A percentile compares a stretch with the other conserved stretches of the same genome.
Evolutionary conservation across 768 basidiomycete genomes (phyloP).

Genomic region (Kwoniella heveanensis): DNA sequence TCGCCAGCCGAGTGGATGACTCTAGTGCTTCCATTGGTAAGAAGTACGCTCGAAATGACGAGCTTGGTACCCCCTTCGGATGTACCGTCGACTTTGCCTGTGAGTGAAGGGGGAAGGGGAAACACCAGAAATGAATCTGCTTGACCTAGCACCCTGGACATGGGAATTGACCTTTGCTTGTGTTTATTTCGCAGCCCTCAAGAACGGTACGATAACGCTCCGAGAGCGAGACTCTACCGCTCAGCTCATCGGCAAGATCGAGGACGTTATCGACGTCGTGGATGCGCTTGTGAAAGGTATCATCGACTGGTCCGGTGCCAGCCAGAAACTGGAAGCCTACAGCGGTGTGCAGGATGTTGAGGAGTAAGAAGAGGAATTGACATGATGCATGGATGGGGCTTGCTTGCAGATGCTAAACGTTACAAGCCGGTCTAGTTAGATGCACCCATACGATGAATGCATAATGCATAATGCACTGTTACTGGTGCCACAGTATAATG

Average conservation of each 20-base stretch:
- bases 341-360: conserved; percentile 82
- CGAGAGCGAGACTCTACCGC: conserved; percentile 87
- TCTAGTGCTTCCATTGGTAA: conserved; percentile 93
- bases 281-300: conserved; percentile 74
- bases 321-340: conserved; percentile 70
- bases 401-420: background rate
- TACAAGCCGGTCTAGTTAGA: background rate
- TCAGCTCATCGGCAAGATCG: conserved; percentile 85
- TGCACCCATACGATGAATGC: background rate
- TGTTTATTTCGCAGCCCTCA: conserved; percentile 64
- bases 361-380: no score
- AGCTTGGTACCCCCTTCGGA: conserved; percentile 95
- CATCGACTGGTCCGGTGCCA: conserved; percentile 77
- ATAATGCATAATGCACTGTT: background rate
- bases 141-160: no score
- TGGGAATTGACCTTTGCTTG: background rate
- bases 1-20: conserved; percentile 93
- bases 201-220: conserved; percentile 85
- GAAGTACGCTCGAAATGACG: conserved; percentile 96
- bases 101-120: conserved; percentile 55
- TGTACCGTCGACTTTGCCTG: conserved; percentile 94
- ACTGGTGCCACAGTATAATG: background rate
- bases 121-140: no score
- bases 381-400: background rate
- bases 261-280: conserved; percentile 81